Evolutionary conservation across 1,139 yeast species (phyloP).

Genomic region (Debaryomycetaceae sp.): DNA sequence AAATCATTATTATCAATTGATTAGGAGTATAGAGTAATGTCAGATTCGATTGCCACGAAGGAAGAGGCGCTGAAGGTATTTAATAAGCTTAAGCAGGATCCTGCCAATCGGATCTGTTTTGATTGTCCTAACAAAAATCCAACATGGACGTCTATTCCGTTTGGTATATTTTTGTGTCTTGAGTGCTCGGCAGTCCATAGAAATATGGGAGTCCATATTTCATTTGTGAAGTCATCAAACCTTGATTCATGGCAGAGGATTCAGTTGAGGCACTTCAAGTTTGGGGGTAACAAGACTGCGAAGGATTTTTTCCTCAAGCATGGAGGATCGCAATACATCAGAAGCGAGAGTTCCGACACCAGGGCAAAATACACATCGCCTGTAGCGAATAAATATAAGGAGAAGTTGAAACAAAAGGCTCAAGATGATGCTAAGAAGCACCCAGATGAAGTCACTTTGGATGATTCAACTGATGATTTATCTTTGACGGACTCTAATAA

Average conservation of each 20-base stretch:
- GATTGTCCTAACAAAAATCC: conserved; percentile 51
- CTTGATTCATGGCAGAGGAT: conserved; percentile 88
- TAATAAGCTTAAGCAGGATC: conserved; percentile 54
- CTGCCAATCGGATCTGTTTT: conserved; percentile 82
- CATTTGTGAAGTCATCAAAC: conserved; percentile 80
- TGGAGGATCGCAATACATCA: conserved; percentile 73
- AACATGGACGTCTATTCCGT: conserved; percentile 52
- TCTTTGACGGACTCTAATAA: conserved; percentile 34
- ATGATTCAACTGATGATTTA: conserved; percentile 45
- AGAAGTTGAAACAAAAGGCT: conserved; percentile 69
- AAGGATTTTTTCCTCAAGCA: conserved; percentile 78
- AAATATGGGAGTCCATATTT: conserved; percentile 48
- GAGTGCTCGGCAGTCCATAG: conserved; percentile 51
- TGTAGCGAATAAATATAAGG: conserved; percentile 75
- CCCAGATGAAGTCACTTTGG: conserved; percentile 65
- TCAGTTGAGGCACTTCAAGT: conserved; percentile 84
- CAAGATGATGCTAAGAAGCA: conserved; percentile 61
- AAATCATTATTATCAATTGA: background rate
- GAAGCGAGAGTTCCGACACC: conserved; percentile 51
- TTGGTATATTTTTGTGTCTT: conserved; percentile 46
- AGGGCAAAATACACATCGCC: conserved; percentile 76
- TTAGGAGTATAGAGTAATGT: conserved; percentile 21
- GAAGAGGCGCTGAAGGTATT: conserved; percentile 63
- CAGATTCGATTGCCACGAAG: conserved; percentile 56
- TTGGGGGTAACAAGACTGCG: conserved; percentile 88